A percentile compares a stretch with the other conserved stretches of the same genome.
These are phyloP conservation scores for Cylindrotheca fusiformis DNA, from an alignment of 108 stramenopile species.

Conservation along the genomic window DNA sequence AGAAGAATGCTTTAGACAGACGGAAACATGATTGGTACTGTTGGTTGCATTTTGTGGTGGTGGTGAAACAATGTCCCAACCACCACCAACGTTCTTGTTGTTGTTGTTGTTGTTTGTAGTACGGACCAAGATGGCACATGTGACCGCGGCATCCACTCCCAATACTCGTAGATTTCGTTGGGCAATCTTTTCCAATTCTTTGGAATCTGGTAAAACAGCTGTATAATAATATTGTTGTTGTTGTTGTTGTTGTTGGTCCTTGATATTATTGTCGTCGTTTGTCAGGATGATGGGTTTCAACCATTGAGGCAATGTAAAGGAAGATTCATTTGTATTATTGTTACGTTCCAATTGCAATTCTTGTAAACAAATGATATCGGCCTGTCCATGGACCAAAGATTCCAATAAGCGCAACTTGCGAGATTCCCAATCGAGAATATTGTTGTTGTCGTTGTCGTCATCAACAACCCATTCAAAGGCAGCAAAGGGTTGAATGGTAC, in stretches of 20 bases:
- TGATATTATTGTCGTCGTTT: too few species aligned
- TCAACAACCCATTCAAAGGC: slow-evolving; percentile 54
- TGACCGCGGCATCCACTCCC: slow-evolving; percentile 37
- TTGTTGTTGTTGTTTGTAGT: not conserved
- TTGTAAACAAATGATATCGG: slow-evolving; percentile 58
- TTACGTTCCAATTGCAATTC: slow-evolving; percentile 46
- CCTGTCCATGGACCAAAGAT: slow-evolving; percentile 14
- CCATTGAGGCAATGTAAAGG: not conserved
- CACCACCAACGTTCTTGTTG: not conserved
- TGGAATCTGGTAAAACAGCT: slow-evolving; percentile 33
- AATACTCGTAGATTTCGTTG: slow-evolving; percentile 46
- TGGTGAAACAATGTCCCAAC: not conserved
- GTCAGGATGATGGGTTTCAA: not conserved
- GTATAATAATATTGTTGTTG: slow-evolving; percentile 3
- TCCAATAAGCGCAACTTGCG: slow-evolving; percentile 34
- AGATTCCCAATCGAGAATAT: slow-evolving; percentile 25
- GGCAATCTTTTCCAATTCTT: slow-evolving; percentile 41
- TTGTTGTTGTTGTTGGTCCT: too few species aligned
- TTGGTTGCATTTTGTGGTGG: not conserved
- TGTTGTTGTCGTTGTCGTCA: slow-evolving; percentile 7
- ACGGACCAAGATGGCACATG: slow-evolving; percentile 41
- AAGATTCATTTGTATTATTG: slow-evolving; percentile 1
- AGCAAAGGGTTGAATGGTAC: slow-evolving; percentile 45
- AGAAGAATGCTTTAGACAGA: not conserved
- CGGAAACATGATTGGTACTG: not conserved